A percentile compares a stretch with the other conserved stretches of the same genome.
Evolutionary conservation across 805 yeast genomes (phyloP).

Genomic region (Dipodascopsis uninucleata): DNA sequence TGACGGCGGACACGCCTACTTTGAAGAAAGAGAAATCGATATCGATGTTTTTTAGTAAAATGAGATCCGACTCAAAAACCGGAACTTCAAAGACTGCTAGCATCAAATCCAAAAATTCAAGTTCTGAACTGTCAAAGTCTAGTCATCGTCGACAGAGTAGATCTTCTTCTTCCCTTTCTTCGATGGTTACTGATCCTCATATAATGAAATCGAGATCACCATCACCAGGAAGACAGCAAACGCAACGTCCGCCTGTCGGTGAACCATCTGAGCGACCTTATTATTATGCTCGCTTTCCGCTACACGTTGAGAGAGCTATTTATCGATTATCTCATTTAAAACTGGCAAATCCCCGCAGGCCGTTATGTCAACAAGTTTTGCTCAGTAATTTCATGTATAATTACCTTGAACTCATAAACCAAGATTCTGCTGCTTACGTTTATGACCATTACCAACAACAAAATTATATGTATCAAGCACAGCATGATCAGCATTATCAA

Average conservation of each 20-base stretch:
- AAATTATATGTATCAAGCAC: conserved; percentile 13
- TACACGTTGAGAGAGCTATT: conserved; percentile 94
- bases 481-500: conserved; percentile 11
- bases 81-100: conserved; percentile 8
- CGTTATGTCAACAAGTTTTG: conserved; percentile 85
- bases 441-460: conserved; percentile 19
- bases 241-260: conserved; percentile 3
- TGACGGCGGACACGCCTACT: neutral
- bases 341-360: conserved; percentile 89
- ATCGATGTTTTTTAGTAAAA: conserved; percentile 14
- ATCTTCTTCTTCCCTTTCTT: conserved; percentile 14
- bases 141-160: conserved; percentile 3
- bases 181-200: conserved; percentile 10
- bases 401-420: conserved; percentile 89
- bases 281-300: conserved; percentile 60
- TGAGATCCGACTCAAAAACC: conserved; percentile 6
- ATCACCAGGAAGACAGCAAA: conserved; percentile 2
- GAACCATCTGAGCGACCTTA: conserved; percentile 8
- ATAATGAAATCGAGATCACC: conserved; percentile 4
- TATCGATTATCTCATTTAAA: conserved; percentile 89
- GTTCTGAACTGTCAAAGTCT: neutral
- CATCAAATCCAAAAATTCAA: conserved; percentile 6
- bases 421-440: conserved; percentile 39
- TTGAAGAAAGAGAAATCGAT: conserved; percentile 16
- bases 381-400: conserved; percentile 97